Base-by-base conservation (phyloP, 345 rosid species). In the Pugionium cornutum region DNA sequence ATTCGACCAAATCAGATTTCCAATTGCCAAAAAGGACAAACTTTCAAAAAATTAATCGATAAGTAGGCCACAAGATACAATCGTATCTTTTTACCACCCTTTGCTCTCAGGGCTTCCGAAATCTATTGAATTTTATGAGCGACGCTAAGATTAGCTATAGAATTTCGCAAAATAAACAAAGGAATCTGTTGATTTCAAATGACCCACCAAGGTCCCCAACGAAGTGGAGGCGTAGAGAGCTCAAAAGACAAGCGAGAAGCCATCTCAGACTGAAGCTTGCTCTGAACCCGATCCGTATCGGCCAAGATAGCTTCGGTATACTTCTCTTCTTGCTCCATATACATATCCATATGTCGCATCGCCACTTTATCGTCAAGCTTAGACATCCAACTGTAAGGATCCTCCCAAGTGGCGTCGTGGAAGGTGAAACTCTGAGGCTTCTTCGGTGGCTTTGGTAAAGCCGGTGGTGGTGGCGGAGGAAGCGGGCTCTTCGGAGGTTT, bases 261-360 rank as follows among this genome's bases (percentile, higher is more conserved):
- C 91, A 86, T 94, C 64, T 88, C 99, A 33, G 91, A 81, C 77
- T 86, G 97, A 59, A 94, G 90, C 81, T 94, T 94, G 42, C 68
- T 76, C 73, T 90, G 96, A 26, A 88, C 86, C 58, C 83, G 81
- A 70, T 81, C 91, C 33, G 95, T 86, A 58, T 79, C 95, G 18
- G 83, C 81, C 81, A 94, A 75, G 4, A 88, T 82, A 7, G 99
- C 97, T 65, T 94, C 96, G 1, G 83, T 63, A 62, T 90, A 94
- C 84, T 94, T 94, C 77, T 90, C 97, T 66, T 94, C 99, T 70
- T 85, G 92, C 77, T 94, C 97, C 97, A 90, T 85, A 76, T 76
- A 80, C 53, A 88, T 79, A 76, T 88, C 97, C 99, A 94, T 90
- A 73, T 94, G 97, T 27, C 96, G 82, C 97, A 90, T 90, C 40